These are phyloP conservation scores for Plantago coronopus DNA, from an alignment of 305 asterid genomes.

Conservation along the genomic window DNA sequence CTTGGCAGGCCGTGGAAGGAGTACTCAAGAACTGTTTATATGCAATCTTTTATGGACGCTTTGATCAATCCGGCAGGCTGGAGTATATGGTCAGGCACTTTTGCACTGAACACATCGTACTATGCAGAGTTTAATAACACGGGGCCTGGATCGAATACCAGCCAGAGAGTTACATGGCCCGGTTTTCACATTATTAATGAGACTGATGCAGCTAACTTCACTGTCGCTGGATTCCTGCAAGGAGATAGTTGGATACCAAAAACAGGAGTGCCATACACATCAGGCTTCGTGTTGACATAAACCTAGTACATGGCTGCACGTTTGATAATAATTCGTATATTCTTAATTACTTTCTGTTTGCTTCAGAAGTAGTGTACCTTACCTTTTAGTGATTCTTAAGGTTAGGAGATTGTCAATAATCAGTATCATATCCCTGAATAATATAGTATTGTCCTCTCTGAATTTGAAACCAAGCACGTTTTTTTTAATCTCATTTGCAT, in stretches of 20 bases:
- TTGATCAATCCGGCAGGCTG: slow-evolving; percentile 42
- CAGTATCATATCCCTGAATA: too few relatives aligned
- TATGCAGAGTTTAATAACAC: slow-evolving; percentile 44
- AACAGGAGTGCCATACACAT: slow-evolving; percentile 35
- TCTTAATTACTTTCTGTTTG: too few relatives aligned
- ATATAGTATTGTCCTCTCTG: too few relatives aligned
- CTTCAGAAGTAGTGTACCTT: too few relatives aligned
- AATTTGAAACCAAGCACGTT: too few relatives aligned
- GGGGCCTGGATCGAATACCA: slow-evolving; percentile 39
- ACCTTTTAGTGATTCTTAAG: too few relatives aligned
- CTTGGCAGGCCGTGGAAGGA: slow-evolving; percentile 49
- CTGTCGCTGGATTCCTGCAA: slow-evolving; percentile 29
- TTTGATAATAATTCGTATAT: too few relatives aligned
- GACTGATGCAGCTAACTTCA: slow-evolving; percentile 25
- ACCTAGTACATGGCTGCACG: background rate
- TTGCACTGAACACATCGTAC: slow-evolving; percentile 37
- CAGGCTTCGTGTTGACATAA: slow-evolving; percentile 23
- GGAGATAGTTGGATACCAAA: slow-evolving; percentile 41
- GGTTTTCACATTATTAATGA: slow-evolving; percentile 33
- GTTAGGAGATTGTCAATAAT: too few relatives aligned
- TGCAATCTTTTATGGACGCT: slow-evolving; percentile 31
- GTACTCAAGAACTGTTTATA: slow-evolving; percentile 37
- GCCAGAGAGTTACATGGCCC: slow-evolving; percentile 36
- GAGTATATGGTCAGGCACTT: slow-evolving; percentile 37
- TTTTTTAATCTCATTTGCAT: too few relatives aligned